A percentile compares a stretch with the other conserved stretches of the same genome.
These are phyloP conservation scores for Pinus taeda DNA, from an alignment of 75 land plant species.

Conservation along the genomic window DNA sequence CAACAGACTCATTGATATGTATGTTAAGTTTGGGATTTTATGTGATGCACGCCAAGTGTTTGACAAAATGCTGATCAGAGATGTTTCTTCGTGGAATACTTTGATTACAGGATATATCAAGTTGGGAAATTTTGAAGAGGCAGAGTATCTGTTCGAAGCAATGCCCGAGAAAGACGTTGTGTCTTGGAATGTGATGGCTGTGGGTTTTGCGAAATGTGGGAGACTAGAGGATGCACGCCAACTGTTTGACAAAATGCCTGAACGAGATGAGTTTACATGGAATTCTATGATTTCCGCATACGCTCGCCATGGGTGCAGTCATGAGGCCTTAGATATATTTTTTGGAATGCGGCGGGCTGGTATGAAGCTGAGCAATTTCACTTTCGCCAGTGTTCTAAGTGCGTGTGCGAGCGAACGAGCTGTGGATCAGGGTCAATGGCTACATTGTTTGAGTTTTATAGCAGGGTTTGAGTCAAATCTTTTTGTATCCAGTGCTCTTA, in stretches of 20 bases:
- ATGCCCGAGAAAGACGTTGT: slow-evolving; percentile 40
- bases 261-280: not conserved
- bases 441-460: slow-evolving; percentile 43
- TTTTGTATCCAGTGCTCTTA: slow-evolving; percentile 53
- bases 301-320: slow-evolving; percentile 2
- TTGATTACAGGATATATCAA: not conserved
- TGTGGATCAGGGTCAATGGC: slow-evolving; percentile 45
- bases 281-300: slow-evolving; percentile 9
- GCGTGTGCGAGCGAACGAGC: slow-evolving; percentile 49
- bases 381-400: slow-evolving; percentile 48
- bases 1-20: no score
- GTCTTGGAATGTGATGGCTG: slow-evolving; percentile 60
- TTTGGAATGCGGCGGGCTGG: slow-evolving; percentile 40
- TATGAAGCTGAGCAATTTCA: slow-evolving; percentile 44
- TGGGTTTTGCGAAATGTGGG: slow-evolving; percentile 41
- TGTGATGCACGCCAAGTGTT: no score
- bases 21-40: no score
- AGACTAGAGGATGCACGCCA: no score
- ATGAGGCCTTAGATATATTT: slow-evolving; percentile 42
- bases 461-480: slow-evolving; percentile 33
- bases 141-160: slow-evolving; percentile 23
- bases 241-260: no score
- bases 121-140: slow-evolving; percentile 30
- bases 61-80: no score
- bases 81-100: not conserved